Conservation (phyloP, 345 rosid genomes). For the Syzygium aromaticum region DNA sequence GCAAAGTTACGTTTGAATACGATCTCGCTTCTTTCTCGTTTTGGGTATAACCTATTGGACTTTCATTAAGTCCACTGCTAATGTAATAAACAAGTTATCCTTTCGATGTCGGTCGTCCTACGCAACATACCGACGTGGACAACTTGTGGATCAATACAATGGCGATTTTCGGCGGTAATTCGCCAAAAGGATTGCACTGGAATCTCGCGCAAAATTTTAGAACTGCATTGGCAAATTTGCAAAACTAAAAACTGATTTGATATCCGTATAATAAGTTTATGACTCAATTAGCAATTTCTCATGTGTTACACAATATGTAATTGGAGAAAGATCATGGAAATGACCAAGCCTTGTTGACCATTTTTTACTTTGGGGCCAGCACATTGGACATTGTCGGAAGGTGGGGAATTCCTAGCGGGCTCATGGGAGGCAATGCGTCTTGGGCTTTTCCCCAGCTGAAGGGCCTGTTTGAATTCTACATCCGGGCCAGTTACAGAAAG, state of each 20-base stretch:
- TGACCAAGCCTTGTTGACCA: background rate
- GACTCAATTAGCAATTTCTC: too few species aligned
- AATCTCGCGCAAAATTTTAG: too few species aligned
- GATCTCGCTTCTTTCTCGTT: too few species aligned
- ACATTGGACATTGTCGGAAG: background rate
- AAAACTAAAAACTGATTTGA: too few species aligned
- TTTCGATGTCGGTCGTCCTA: too few species aligned
- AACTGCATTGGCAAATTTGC: too few species aligned
- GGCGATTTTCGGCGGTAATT: too few species aligned
- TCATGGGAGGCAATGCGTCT: background rate
- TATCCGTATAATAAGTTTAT: too few species aligned
- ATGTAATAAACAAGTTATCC: background rate
- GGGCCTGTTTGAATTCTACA: background rate
- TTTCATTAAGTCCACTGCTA: background rate
- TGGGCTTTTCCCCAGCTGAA: background rate
- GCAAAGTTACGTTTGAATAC: background rate
- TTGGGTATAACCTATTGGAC: too few species aligned
- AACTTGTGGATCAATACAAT: too few species aligned
- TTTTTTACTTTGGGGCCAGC: background rate
- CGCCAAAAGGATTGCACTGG: too few species aligned
- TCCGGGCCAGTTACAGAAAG: background rate
- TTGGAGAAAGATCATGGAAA: background rate
- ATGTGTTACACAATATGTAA: background rate
- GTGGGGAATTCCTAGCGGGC: background rate
- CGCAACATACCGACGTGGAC: too few species aligned